Base-by-base conservation (phyloP, 306 rosid species). In the Astragalus membranaceus region DNA sequence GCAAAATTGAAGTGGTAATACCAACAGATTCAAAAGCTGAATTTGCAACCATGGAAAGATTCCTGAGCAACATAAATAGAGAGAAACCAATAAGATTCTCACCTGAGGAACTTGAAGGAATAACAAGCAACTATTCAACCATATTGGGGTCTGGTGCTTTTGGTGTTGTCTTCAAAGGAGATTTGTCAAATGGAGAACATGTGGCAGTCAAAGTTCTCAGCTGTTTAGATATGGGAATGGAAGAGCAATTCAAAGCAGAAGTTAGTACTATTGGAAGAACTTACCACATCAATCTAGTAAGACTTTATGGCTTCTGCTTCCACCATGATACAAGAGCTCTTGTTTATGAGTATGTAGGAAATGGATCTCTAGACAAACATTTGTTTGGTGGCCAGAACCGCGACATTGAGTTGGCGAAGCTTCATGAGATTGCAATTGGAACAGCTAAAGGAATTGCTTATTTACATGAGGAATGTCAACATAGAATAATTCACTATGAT, bases 211-310 rank as follows among this genome's bases (percentile, higher is more conserved):
- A 83, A 75, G 74, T 83, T 39, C 75, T 83, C 26, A 83, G 56
- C 42, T 69, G 64, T 52, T 48, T 72, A 57, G 75, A 72, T 16
- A 72, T 70, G 44, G 76, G 53, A 14, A 69, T 76, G 71, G 86
- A 79, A 35, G 84, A 83, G 20, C 86, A 83, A 37, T 41, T 83
- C 70, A 83, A 75, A 67, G 84, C 86, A 7, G 84, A 83, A 75
- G 79, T 83, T 55, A 65, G 86, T 70, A 79, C 84, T n/a, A 67
- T 83, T 17, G 86, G 84, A 79, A 83, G 86, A 75, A 83, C 86
- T 20, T 83, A 79, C 32, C 86, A 79, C 35, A 52, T 67, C 15
- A 83, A 83, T 77, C 26, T 83, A 32, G 84, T 83, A 5, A 75
- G 69, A 53, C 86, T 83, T 32, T 75, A 53, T 72, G 86, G 86